Percentiles rank a stretch among this genome's conserved stretches.
Conservation (phyloP, 139 green algal species). For the Desmodesmus armatus region DNA sequence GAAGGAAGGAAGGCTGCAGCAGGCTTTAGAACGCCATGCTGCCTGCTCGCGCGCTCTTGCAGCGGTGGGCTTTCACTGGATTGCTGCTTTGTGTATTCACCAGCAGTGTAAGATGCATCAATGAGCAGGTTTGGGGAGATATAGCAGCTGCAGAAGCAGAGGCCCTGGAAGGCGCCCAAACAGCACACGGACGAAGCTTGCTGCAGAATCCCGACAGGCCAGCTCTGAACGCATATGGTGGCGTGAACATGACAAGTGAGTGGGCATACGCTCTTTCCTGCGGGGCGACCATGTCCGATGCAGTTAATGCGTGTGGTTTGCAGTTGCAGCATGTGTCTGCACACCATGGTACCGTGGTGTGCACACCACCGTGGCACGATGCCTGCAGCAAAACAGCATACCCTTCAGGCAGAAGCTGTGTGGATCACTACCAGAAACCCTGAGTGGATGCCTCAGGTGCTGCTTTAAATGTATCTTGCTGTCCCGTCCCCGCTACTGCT, state of each 20-base stretch:
- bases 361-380: neutral
- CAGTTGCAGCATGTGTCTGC: neutral
- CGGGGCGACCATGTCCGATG: neutral
- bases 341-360: neutral
- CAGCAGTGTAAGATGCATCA: too few species aligned
- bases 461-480: neutral
- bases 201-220: conserved; percentile 12
- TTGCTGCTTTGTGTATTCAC: too few species aligned
- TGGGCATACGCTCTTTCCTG: neutral
- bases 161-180: neutral
- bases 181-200: conserved; percentile 8
- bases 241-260: conserved; percentile 10
- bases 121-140: neutral
- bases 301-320: neutral
- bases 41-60: too few species aligned
- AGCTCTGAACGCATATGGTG: conserved; percentile 13
- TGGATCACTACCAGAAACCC: neutral
- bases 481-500: neutral
- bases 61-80: too few species aligned
- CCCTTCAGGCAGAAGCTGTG: neutral
- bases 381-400: neutral
- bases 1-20: too few species aligned
- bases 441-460: neutral
- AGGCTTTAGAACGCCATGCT: too few species aligned
- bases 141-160: neutral